phyloP scores from a whole-genome alignment of 495 filamentous ascomycete species.

The Jackrogersella minutella region DNA sequence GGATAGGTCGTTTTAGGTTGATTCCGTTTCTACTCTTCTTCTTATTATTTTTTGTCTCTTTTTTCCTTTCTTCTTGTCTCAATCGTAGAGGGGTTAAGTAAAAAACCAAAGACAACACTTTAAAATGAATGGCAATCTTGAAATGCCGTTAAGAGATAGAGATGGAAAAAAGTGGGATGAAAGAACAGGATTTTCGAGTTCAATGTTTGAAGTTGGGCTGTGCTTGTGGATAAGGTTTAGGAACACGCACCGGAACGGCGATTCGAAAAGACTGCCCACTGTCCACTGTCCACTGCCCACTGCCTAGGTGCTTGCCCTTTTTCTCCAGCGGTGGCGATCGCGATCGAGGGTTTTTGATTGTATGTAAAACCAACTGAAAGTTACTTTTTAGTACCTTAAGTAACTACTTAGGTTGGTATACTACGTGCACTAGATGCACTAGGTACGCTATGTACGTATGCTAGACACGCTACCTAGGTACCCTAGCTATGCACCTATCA shows the following conservation, averaged over 20 bases:
- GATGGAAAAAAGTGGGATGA: conserved; percentile 36
- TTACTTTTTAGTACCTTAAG: conserved; percentile 1
- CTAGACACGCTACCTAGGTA: background rate
- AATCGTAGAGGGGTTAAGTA: background rate
- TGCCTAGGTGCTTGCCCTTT: no score
- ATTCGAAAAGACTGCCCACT: no score
- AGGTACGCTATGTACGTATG: conserved; percentile 2
- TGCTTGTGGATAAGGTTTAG: conserved; percentile 42
- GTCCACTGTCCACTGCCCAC: no score
- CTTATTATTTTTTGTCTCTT: no score
- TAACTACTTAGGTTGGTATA: no score
- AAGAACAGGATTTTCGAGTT: conserved; percentile 40
- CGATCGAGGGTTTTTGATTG: conserved; percentile 34
- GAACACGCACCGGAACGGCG: conserved; percentile 30
- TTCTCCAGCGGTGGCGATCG: conserved; percentile 40
- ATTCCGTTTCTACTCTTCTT: background rate
- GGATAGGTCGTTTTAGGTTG: background rate
- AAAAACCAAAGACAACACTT: conserved; percentile 6
- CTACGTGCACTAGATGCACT: background rate
- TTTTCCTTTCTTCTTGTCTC: background rate
- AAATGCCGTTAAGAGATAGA: conserved; percentile 36
- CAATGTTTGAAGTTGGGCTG: conserved; percentile 32
- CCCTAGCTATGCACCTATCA: conserved; percentile 4
- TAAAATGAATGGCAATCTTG: conserved; percentile 31
- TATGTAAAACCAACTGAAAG: background rate